These are phyloP conservation scores for Ensete glaucum DNA, from an alignment of 176 grass and related monocot species.

Conservation along the genomic window DNA sequence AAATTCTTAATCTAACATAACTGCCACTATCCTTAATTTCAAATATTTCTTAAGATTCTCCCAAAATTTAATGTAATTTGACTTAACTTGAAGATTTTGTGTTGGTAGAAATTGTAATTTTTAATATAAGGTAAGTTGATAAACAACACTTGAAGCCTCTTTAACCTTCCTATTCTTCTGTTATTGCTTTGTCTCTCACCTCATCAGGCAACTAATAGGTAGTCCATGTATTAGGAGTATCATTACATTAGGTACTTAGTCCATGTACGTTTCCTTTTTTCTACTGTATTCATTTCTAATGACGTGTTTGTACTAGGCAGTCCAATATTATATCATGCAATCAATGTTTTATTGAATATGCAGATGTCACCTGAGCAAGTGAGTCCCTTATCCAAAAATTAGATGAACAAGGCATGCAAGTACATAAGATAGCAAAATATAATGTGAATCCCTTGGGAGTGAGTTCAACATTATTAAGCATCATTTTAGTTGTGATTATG, in stretches of 20 bases:
- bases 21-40: too few species aligned
- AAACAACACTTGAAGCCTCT: too few species aligned
- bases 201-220: too few species aligned
- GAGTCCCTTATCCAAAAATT: constrained; percentile 7
- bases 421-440: constrained; percentile 5
- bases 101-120: too few species aligned
- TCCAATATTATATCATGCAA: background rate
- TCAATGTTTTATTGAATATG: background rate
- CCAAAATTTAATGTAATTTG: too few species aligned
- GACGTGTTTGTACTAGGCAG: background rate
- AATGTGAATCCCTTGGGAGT: constrained; percentile 15
- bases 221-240: background rate
- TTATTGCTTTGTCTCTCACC: too few species aligned
- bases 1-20: too few species aligned
- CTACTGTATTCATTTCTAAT: background rate
- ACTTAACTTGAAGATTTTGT: too few species aligned
- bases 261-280: background rate
- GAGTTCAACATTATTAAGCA: constrained; percentile 6
- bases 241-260: background rate
- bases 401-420: constrained; percentile 1
- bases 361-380: constrained; percentile 7
- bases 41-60: too few species aligned
- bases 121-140: too few species aligned
- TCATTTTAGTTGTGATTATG: constrained; percentile 10
- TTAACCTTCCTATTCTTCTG: too few species aligned